Conservation (phyloP, 495 filamentous ascomycete species). For the Lasiosphaeria hispida region DNA sequence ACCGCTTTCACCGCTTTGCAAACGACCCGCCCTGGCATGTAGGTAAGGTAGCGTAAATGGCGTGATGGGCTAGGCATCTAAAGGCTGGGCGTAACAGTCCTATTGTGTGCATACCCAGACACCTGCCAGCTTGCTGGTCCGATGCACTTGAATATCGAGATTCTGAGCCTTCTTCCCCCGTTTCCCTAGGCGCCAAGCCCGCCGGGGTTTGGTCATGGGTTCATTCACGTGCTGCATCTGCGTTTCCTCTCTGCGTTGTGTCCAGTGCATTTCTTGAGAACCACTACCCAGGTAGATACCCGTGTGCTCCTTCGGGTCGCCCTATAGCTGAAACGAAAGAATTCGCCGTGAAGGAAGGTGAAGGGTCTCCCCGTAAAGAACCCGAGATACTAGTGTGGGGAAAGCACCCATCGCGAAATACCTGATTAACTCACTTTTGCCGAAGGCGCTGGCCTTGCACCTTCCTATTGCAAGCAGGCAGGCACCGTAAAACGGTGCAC, state of each 20-base stretch:
- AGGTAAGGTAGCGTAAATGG: constrained; percentile 7
- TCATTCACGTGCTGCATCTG: constrained; percentile 5
- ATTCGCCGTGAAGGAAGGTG: no score
- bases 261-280: no score
- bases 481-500: background rate
- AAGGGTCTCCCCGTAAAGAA: no score
- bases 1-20: constrained; percentile 7
- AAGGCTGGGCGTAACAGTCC: background rate
- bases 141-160: background rate
- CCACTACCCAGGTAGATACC: no score
- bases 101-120: background rate
- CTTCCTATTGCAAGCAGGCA: constrained; percentile 2
- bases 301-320: no score
- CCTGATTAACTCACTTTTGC: no score
- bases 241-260: no score
- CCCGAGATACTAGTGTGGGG: background rate
- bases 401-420: background rate
- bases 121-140: no score
- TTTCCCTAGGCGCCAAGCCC: background rate
- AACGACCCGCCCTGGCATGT: background rate
- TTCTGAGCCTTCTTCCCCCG: background rate
- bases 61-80: constrained; percentile 7
- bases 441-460: background rate
- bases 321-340: no score
- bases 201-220: background rate